These are phyloP conservation scores for Dysphania ambrosioides DNA, from an alignment of 148 eudicot species.

Conservation along the genomic window DNA sequence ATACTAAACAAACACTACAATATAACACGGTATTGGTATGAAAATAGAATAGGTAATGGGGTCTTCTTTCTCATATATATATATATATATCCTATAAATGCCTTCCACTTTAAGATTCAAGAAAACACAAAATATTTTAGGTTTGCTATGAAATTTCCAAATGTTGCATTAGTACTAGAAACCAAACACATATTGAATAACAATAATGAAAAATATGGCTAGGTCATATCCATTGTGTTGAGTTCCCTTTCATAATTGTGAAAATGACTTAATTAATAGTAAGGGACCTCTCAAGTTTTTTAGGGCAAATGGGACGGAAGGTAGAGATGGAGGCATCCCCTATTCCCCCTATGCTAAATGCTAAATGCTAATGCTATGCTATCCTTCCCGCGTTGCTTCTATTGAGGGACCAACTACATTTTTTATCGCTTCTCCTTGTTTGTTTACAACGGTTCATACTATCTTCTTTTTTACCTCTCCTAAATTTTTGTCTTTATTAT, in stretches of 20 bases:
- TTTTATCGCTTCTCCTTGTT: background rate
- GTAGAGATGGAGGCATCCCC: constrained; percentile 9
- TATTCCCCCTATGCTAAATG: too few relatives aligned
- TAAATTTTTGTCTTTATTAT: background rate
- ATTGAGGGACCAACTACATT: constrained; percentile 1
- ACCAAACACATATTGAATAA: background rate
- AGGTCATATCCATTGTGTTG: constrained; percentile 19
- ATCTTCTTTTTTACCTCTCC: background rate
- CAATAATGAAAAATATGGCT: background rate
- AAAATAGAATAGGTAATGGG: background rate
- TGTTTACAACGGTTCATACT: background rate
- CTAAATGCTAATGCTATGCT: background rate
- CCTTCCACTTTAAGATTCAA: background rate
- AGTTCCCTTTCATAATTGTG: constrained; percentile 16
- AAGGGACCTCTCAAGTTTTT: constrained; percentile 14
- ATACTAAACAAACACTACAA: constrained; percentile 1
- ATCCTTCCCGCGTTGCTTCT: background rate
- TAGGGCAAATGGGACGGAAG: background rate
- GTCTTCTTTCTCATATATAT: background rate
- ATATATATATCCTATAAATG: background rate
- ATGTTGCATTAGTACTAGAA: constrained; percentile 1
- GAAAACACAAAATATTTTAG: background rate
- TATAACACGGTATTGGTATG: background rate
- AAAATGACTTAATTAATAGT: constrained; percentile 9
- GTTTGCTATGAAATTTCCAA: background rate